Evolutionary conservation across 2,329 filamentous ascomycete species (phyloP).

Genomic region (Colletotrichum agaves): DNA sequence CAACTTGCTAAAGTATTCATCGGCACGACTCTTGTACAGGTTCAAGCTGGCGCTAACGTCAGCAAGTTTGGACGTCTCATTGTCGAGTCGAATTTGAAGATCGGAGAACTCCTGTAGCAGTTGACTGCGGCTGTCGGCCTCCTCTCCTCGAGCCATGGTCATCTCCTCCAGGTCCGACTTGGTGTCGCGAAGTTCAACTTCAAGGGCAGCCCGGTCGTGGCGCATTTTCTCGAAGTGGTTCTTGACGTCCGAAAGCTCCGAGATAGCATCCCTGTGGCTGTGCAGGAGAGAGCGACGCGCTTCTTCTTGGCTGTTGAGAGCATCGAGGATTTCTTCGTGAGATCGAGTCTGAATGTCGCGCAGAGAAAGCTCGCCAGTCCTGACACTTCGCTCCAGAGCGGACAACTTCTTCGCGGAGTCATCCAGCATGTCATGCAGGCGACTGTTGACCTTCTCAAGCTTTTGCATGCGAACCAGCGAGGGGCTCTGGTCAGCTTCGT

Average conservation of each 20-base stretch:
- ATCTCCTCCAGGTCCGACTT: slow-evolving; percentile 87
- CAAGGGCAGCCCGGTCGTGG: slow-evolving; percentile 79
- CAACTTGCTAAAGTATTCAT: slow-evolving; percentile 97
- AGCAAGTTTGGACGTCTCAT: slow-evolving; percentile 84
- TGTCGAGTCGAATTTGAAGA: slow-evolving; percentile 90
- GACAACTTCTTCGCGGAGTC: slow-evolving; percentile 95
- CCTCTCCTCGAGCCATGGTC: slow-evolving; percentile 81
- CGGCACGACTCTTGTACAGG: slow-evolving; percentile 90
- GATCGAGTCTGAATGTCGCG: slow-evolving; percentile 93
- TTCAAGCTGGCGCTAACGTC: slow-evolving; percentile 87
- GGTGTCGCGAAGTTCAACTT: slow-evolving; percentile 87
- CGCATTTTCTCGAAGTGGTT: slow-evolving; percentile 87
- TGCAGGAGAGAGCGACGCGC: slow-evolving; percentile 84
- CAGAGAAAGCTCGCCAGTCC: slow-evolving; percentile 86
- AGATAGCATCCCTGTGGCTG: slow-evolving; percentile 85
- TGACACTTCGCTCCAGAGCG: slow-evolving; percentile 85
- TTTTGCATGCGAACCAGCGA: slow-evolving; percentile 86
- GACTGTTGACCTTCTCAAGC: slow-evolving; percentile 89
- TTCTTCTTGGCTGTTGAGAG: slow-evolving; percentile 93
- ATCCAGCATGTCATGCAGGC: slow-evolving; percentile 93
- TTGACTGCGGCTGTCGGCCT: slow-evolving; percentile 86
- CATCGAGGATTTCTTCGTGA: slow-evolving; percentile 91
- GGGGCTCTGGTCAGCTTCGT: slow-evolving; percentile 78
- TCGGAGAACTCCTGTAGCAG: slow-evolving; percentile 93
- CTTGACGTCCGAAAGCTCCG: slow-evolving; percentile 88